Conservation (phyloP, 257 asterid genomes). For the Oldenlandia corymbosa region DNA sequence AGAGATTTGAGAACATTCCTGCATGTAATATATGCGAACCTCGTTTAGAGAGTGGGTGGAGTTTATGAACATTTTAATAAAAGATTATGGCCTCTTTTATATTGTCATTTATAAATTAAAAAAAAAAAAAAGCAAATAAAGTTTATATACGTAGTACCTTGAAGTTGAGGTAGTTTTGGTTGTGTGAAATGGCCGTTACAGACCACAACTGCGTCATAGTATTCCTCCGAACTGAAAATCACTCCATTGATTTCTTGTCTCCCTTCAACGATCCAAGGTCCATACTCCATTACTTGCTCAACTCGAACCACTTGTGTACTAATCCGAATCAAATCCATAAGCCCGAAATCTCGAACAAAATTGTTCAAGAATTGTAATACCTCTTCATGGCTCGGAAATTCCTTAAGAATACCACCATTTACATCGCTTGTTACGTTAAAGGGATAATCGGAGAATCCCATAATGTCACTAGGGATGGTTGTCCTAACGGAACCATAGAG, state of each 20-base stretch:
- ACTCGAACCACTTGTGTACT: constrained; percentile 38
- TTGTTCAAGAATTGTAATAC: constrained; percentile 24
- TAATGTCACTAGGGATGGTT: constrained; percentile 7
- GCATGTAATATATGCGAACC: too few species aligned
- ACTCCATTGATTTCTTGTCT: constrained; percentile 1
- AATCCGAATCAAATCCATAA: constrained; percentile 38
- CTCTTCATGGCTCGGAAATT: constrained; percentile 15
- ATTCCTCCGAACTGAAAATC: not conserved
- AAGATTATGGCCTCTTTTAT: too few species aligned
- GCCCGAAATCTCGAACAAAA: constrained; percentile 35
- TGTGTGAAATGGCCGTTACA: constrained; percentile 23
- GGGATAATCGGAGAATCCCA: constrained; percentile 16
- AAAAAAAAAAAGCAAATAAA: too few species aligned
- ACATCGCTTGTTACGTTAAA: not conserved
- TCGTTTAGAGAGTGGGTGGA: too few species aligned
- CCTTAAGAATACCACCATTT: not conserved
- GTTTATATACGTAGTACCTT: too few species aligned
- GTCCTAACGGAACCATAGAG: constrained; percentile 11
- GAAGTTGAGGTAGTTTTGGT: constrained; percentile 19
- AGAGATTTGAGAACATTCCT: too few species aligned
- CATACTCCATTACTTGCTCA: constrained; percentile 20
- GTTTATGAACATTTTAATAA: too few species aligned
- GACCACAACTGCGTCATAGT: constrained; percentile 22
- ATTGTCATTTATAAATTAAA: too few species aligned
- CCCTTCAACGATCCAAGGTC: constrained; percentile 42